Conservation (phyloP, 179 eudicot species). For the Beta lomatogona region DNA sequence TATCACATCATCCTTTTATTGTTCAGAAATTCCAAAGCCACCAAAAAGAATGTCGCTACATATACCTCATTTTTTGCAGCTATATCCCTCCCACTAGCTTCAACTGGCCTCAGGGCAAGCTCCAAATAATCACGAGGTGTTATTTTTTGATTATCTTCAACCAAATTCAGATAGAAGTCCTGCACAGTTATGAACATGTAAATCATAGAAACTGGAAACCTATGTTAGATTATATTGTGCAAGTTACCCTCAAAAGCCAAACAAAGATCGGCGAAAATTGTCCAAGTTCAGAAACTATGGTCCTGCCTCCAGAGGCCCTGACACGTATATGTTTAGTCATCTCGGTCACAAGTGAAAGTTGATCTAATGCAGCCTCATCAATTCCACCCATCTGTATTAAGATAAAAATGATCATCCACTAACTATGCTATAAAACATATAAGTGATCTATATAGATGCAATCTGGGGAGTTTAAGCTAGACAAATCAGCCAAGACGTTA, state of each 20-base stretch:
- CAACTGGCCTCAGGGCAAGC: constrained; percentile 83
- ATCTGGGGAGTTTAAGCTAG: not conserved
- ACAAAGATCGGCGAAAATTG: constrained; percentile 94
- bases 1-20: not conserved
- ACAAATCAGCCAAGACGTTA: constrained; percentile 8
- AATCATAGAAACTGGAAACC: constrained; percentile 18
- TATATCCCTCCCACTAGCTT: constrained; percentile 69
- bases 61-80: constrained; percentile 91
- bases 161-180: constrained; percentile 96
- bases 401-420: not conserved
- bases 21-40: not conserved
- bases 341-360: constrained; percentile 97
- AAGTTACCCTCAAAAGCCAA: constrained; percentile 93
- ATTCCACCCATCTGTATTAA: constrained; percentile 94
- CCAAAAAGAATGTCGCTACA: not conserved
- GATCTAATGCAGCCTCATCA: constrained; percentile 96
- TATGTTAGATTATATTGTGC: not conserved
- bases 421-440: not conserved
- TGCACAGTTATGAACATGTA: constrained; percentile 29
- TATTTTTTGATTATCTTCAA: constrained; percentile 78
- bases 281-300: constrained; percentile 85
- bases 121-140: constrained; percentile 98
- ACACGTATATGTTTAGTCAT: constrained; percentile 97
- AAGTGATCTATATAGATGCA: not conserved
- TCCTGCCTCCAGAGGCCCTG: constrained; percentile 84